These are phyloP conservation scores for Pichia cephalocereana DNA, from an alignment of 805 yeast species.

Conservation along the genomic window DNA sequence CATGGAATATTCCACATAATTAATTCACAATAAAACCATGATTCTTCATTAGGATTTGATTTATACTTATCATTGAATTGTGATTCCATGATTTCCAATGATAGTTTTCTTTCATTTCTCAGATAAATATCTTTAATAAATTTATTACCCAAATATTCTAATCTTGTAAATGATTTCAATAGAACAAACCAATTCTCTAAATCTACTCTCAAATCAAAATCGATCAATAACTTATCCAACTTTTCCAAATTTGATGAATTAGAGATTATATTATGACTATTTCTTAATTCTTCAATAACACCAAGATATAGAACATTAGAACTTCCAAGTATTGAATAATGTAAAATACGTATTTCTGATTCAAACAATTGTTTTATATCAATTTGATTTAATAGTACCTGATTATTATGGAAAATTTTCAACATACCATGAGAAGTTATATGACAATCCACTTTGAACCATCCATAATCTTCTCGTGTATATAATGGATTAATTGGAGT, in stretches of 20 bases:
- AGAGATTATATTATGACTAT: slow-evolving; percentile 24
- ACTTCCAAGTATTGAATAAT: slow-evolving; percentile 51
- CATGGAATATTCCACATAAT: slow-evolving; percentile 64
- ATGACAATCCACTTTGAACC: slow-evolving; percentile 70
- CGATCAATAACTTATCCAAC: slow-evolving; percentile 36
- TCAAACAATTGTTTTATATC: slow-evolving; percentile 43
- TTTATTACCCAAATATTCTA: slow-evolving; percentile 35
- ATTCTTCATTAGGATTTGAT: neutral
- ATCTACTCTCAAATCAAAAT: slow-evolving; percentile 59
- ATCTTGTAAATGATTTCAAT: slow-evolving; percentile 49
- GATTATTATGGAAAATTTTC: slow-evolving; percentile 52
- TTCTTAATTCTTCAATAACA: slow-evolving; percentile 42
- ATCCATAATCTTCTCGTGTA: slow-evolving; percentile 31
- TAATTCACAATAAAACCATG: slow-evolving; percentile 55
- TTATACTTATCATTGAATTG: slow-evolving; percentile 27
- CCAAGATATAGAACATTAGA: slow-evolving; percentile 56
- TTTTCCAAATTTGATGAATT: neutral
- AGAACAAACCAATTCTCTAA: slow-evolving; percentile 74
- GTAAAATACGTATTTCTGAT: slow-evolving; percentile 56
- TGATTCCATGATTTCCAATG: slow-evolving; percentile 59
- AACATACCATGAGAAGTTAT: slow-evolving; percentile 54
- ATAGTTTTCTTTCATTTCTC: slow-evolving; percentile 44
- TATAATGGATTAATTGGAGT: slow-evolving; percentile 6
- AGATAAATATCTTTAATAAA: slow-evolving; percentile 27
- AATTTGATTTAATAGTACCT: slow-evolving; percentile 48